Evolutionary conservation across 23 red algal genomes (phyloP).

Genomic region (Pyropia haitanensis): DNA sequence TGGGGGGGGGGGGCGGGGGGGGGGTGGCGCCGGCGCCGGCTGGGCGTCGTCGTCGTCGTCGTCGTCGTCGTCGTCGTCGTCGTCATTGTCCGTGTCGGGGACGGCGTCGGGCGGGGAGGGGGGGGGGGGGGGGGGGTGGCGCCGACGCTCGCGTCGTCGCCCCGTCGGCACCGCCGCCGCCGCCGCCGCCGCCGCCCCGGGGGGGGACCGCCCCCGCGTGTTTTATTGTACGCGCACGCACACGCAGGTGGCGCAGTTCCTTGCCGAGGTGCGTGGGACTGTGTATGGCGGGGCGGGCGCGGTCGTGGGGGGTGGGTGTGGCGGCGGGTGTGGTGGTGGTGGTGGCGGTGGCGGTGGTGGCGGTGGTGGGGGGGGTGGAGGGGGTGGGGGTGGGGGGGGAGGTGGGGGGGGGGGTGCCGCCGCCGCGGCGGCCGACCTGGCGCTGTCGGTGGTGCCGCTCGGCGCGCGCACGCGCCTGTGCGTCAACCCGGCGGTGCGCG

Average conservation of each 20-base stretch:
- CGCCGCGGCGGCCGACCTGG: background rate
- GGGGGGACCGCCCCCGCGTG: conserved; percentile 15
- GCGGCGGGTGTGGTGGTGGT: background rate
- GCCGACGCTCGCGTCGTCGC: too few species aligned
- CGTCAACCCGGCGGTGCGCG: conserved; percentile 73
- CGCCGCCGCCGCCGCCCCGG: too few species aligned
- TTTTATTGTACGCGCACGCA: conserved; percentile 83
- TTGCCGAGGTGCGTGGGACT: conserved; percentile 62
- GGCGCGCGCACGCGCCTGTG: conserved; percentile 82
- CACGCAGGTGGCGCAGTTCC: conserved; percentile 81
- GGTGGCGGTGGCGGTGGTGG: background rate
- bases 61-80: too few species aligned
- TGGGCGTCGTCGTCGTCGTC: too few species aligned
- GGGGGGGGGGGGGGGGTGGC: too few species aligned
- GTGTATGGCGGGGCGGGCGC: background rate
- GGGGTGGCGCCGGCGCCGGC: too few species aligned
- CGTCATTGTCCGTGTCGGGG: too few species aligned
- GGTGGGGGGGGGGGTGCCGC: background rate
- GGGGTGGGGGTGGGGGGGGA: background rate
- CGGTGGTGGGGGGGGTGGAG: background rate
- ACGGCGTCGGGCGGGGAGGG: too few species aligned
- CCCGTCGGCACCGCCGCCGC: too few species aligned
- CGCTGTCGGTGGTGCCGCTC: conserved; percentile 41
- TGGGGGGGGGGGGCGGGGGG: too few species aligned
- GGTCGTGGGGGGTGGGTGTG: background rate